Base-by-base conservation (phyloP, 768 basidiomycete genomes). In the Rhodotorula sphaerocarpa region DNA sequence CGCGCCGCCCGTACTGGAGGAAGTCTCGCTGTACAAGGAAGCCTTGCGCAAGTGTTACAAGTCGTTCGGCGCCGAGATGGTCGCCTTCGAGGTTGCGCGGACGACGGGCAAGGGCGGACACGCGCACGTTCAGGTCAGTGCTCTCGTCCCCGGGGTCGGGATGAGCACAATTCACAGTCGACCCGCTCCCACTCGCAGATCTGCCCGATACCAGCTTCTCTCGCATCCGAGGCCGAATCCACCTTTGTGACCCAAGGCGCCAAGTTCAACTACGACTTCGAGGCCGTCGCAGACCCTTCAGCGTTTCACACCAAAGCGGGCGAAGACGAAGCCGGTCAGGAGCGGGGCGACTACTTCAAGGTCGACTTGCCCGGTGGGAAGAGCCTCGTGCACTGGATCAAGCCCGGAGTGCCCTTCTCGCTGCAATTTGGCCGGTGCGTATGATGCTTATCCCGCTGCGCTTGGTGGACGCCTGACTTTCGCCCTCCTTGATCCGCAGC, bases 361-460 rank as follows among this genome's bases (percentile, higher is more conserved):
- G 86, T 96, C 7, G 90, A 95, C 70, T 77, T 96, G 54, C 92
- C 95, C 0, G 83, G 85, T 68, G 91, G 92, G 30, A 80, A 80
- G 65, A 86, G 82, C 76, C 78, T 97, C 79, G 84, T 96, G 39
- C 90, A 96, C 75, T 75, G 90, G 67, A 82, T 96, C 71, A 84
- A 84, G 72, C 83, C 84, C 36, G 80, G 85, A 25, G 79, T 82
- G 53, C 84, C 85, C 39, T 97, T 97, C 73, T 85, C 84, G 67
- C 78, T 97, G 48, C 90, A 96, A 74, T 97, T 97, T 75, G 92
- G 90, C 64, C 83, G 93, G 92, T 93, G 73, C 73, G 83, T 73
- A 44, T 39, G 36, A 39, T 9, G 16, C 34, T 41, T 48, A 45
- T 60, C 6, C 44, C 15, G n/a, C 36, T 34, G 41, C 10, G 16